phyloP scores from a whole-genome alignment of 345 rosid species.

The Corchorus capsularis region DNA sequence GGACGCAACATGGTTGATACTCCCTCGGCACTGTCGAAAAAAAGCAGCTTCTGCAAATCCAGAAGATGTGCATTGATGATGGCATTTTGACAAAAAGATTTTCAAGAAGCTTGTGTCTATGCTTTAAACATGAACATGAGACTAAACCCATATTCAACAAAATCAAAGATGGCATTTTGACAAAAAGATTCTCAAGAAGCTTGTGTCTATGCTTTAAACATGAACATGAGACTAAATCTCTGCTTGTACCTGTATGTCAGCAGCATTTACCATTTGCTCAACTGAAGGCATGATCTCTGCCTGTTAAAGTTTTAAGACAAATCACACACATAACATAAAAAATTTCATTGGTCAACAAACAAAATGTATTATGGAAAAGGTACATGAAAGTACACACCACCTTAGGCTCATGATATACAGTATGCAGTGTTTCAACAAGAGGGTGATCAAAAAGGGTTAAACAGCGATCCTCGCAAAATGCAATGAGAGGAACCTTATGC shows the following conservation, averaged over 20 bases:
- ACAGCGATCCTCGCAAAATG: slow-evolving; percentile 81
- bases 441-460: slow-evolving; percentile 86
- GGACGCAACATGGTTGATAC: slow-evolving; percentile 68
- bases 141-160: no score
- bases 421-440: slow-evolving; percentile 72
- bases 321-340: slow-evolving; percentile 10
- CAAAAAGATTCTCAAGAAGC: no score
- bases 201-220: slow-evolving; percentile 3
- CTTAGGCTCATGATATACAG: slow-evolving; percentile 81
- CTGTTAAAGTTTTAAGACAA: slow-evolving; percentile 36
- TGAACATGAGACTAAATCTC: slow-evolving; percentile 18
- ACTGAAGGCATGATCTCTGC: slow-evolving; percentile 86
- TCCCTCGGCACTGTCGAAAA: slow-evolving; percentile 73
- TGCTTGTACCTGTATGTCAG: slow-evolving; percentile 77
- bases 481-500: slow-evolving; percentile 86
- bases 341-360: slow-evolving; percentile 10
- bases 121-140: slow-evolving; percentile 19
- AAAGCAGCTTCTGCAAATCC: slow-evolving; percentile 66
- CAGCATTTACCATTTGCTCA: slow-evolving; percentile 67
- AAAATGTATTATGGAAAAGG: slow-evolving; percentile 18
- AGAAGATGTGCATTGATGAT: slow-evolving; percentile 17
- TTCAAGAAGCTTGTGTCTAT: not conserved
- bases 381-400: slow-evolving; percentile 29
- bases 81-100: not conserved
- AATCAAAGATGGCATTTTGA: not conserved